Evolutionary conservation across 768 basidiomycete genomes (phyloP).

Genomic region (Solioccasus polychromus): DNA sequence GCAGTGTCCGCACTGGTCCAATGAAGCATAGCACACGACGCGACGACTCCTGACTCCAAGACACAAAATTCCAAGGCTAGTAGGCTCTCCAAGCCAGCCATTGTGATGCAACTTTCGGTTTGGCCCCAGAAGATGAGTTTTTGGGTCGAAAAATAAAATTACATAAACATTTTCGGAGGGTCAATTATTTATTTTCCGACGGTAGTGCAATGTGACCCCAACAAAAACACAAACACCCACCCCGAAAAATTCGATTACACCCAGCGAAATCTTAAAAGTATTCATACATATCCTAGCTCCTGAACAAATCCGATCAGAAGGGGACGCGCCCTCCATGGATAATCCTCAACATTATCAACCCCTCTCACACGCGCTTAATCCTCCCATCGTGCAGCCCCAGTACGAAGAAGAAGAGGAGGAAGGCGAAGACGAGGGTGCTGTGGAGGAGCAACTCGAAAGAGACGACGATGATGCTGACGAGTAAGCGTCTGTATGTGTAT

Average conservation of each 20-base stretch:
- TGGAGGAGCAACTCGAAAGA: slow-evolving; percentile 62
- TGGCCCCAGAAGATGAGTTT: too few relatives aligned
- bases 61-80: too few relatives aligned
- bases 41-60: too few relatives aligned
- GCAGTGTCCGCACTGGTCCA: too few relatives aligned
- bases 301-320: slow-evolving; percentile 22
- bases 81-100: too few relatives aligned
- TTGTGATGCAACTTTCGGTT: too few relatives aligned
- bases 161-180: slow-evolving; percentile 19
- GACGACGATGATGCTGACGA: slow-evolving; percentile 43
- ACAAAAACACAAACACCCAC: slow-evolving; percentile 26
- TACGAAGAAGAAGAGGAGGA: slow-evolving; percentile 59
- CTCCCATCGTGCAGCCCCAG: slow-evolving; percentile 38
- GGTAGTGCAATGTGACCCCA: slow-evolving; percentile 26
- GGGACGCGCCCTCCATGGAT: slow-evolving; percentile 38
- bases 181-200: slow-evolving; percentile 26
- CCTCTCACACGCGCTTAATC: slow-evolving; percentile 73
- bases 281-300: slow-evolving; percentile 18
- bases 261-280: slow-evolving; percentile 28
- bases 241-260: slow-evolving; percentile 30
- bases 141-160: slow-evolving; percentile 3
- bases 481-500: slow-evolving; percentile 16
- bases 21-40: too few relatives aligned
- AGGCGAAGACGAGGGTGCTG: slow-evolving; percentile 73
- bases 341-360: slow-evolving; percentile 81